phyloP scores from a whole-genome alignment of 352 stramenopile genomes.

The Pythium vanterpoolii region DNA sequence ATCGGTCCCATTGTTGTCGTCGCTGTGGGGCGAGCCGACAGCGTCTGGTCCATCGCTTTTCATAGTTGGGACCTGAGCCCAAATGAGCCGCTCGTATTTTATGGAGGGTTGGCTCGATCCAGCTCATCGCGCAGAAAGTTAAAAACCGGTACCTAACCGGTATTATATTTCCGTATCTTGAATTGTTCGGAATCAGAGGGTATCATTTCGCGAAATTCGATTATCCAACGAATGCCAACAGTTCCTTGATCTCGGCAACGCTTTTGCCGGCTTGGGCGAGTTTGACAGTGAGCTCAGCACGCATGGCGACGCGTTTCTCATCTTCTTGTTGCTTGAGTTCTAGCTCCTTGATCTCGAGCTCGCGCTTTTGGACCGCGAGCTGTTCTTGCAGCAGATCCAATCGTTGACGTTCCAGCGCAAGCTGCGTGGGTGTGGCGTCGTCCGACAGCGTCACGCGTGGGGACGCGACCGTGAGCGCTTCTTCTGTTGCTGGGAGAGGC shows the following conservation, averaged over 20 bases:
- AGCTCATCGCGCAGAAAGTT: too few relatives aligned
- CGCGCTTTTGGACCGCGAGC: slow-evolving; percentile 28
- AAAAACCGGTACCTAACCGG: neutral
- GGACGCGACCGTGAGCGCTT: neutral
- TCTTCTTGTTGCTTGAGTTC: slow-evolving; percentile 38
- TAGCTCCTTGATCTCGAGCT: slow-evolving; percentile 41
- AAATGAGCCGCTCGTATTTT: neutral
- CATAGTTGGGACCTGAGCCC: neutral
- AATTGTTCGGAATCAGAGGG: neutral
- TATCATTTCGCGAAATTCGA: neutral
- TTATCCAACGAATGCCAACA: slow-evolving; percentile 13
- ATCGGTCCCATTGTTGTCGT: neutral
- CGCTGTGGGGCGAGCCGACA: neutral
- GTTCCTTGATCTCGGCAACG: slow-evolving; percentile 21
- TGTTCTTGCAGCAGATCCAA: slow-evolving; percentile 33
- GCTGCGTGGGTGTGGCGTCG: neutral
- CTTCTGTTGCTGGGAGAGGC: neutral
- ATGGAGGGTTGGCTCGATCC: neutral
- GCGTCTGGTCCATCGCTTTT: neutral
- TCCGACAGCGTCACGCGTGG: neutral
- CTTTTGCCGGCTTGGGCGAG: slow-evolving; percentile 23
- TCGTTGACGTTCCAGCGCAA: slow-evolving; percentile 38
- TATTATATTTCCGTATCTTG: neutral
- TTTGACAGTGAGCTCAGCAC: slow-evolving; percentile 23
- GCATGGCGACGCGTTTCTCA: slow-evolving; percentile 12